Evolutionary conservation across 768 basidiomycete genomes (phyloP).

Genomic region (Kwoniella newhampshirensis): DNA sequence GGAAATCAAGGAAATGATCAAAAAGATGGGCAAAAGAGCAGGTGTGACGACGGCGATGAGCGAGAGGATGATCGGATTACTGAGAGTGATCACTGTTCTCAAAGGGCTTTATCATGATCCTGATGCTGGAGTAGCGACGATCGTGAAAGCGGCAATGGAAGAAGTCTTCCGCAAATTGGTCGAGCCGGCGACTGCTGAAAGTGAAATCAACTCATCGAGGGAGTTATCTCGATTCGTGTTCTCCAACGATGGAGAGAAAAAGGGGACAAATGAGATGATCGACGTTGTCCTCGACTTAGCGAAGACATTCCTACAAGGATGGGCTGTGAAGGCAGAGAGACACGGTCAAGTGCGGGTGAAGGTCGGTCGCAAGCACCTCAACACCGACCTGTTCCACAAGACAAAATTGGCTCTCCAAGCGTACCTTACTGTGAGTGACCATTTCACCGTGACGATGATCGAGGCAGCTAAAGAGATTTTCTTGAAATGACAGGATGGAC

Average conservation of each 20-base stretch:
- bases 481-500: too few relatives aligned
- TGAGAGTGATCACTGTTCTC: not conserved
- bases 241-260: not conserved
- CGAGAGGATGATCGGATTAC: slow-evolving; percentile 1
- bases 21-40: not conserved
- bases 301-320: not conserved
- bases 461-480: too few relatives aligned
- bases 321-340: not conserved
- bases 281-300: not conserved
- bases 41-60: not conserved
- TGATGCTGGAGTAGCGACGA: slow-evolving; percentile 1
- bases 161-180: too few relatives aligned
- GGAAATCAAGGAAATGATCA: slow-evolving; percentile 8
- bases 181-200: too few relatives aligned
- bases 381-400: slow-evolving; percentile 38
- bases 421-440: slow-evolving; percentile 29
- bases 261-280: slow-evolving; percentile 11
- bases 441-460: too few relatives aligned
- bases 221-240: too few relatives aligned
- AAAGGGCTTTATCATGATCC: slow-evolving; percentile 8
- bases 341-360: not conserved
- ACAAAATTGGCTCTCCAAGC: slow-evolving; percentile 32
- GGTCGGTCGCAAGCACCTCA: slow-evolving; percentile 6
- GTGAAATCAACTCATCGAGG: too few relatives aligned
- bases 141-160: slow-evolving; percentile 1